Percentiles rank a stretch among this genome's conserved stretches.
These are phyloP conservation scores for Ceratobasidium sp. DNA, from an alignment of 1,284 basidiomycete species.

Conservation along the genomic window DNA sequence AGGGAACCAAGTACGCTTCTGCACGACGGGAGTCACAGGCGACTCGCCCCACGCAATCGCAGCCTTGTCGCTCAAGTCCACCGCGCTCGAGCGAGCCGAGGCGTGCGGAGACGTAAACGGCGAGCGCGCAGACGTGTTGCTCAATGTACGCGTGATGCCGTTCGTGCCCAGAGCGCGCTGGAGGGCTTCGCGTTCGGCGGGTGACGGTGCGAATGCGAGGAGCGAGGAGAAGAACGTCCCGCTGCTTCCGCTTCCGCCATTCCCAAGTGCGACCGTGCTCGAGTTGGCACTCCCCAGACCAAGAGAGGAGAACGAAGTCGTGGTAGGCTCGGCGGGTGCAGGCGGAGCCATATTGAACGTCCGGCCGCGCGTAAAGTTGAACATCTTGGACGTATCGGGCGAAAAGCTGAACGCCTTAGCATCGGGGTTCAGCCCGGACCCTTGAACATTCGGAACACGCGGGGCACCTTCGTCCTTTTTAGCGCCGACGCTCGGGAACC, in stretches of 20 bases:
- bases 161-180: slow-evolving; percentile 62
- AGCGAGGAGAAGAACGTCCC: slow-evolving; percentile 54
- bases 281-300: slow-evolving; percentile 24
- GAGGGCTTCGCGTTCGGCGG: slow-evolving; percentile 80
- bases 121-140: slow-evolving; percentile 39
- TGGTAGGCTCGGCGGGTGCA: slow-evolving; percentile 54
- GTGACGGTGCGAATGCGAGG: slow-evolving; percentile 81
- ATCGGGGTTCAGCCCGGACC: slow-evolving; percentile 76
- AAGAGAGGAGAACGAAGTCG: slow-evolving; percentile 37
- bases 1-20: slow-evolving; percentile 38
- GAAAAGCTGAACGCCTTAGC: slow-evolving; percentile 76
- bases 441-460: slow-evolving; percentile 60
- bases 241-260: slow-evolving; percentile 9
- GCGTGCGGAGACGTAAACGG: slow-evolving; percentile 41
- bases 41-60: slow-evolving; percentile 19
- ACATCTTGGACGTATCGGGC: slow-evolving; percentile 66
- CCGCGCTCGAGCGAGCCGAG: slow-evolving; percentile 43
- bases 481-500: slow-evolving; percentile 59
- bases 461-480: slow-evolving; percentile 49
- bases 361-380: slow-evolving; percentile 58
- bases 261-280: slow-evolving; percentile 36
- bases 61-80: slow-evolving; percentile 43
- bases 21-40: slow-evolving; percentile 5
- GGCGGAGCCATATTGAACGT: slow-evolving; percentile 41
- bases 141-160: slow-evolving; percentile 28